A percentile compares a stretch with the other conserved stretches of the same genome.
These are phyloP conservation scores for Kuraishia capsulata DNA, from an alignment of 805 yeast species.

Conservation along the genomic window DNA sequence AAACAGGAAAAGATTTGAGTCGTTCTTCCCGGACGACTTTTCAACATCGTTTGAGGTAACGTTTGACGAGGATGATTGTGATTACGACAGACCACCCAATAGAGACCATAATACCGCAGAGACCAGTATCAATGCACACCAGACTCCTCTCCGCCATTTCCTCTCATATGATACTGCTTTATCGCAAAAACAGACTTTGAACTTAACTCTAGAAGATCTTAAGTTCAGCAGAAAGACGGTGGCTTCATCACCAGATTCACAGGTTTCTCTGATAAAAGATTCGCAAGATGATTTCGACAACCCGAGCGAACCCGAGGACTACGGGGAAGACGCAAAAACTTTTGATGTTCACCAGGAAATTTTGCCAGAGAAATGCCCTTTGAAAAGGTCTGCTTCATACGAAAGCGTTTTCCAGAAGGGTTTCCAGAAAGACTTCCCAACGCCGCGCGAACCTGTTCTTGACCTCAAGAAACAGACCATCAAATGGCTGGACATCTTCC, in stretches of 20 bases:
- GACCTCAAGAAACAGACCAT: slow-evolving; percentile 3
- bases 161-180: slow-evolving; percentile 20
- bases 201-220: background rate
- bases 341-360: background rate
- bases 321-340: background rate
- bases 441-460: background rate
- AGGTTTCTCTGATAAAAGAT: background rate
- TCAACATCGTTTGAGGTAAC: too few species aligned
- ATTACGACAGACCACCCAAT: too few species aligned
- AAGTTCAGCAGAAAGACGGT: background rate
- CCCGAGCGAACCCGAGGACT: background rate
- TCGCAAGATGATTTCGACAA: background rate
- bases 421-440: background rate
- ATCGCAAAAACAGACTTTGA: background rate
- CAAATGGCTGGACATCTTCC: slow-evolving; percentile 6
- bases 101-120: too few species aligned
- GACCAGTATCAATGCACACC: too few species aligned
- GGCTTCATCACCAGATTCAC: background rate
- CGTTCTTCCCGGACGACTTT: background rate
- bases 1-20: background rate
- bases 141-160: slow-evolving; percentile 22
- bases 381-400: slow-evolving; percentile 15
- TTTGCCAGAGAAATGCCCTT: slow-evolving; percentile 3
- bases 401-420: slow-evolving; percentile 18
- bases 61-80: too few species aligned